Conservation (phyloP, 768 basidiomycete genomes). For the Psilocybe sp. region DNA sequence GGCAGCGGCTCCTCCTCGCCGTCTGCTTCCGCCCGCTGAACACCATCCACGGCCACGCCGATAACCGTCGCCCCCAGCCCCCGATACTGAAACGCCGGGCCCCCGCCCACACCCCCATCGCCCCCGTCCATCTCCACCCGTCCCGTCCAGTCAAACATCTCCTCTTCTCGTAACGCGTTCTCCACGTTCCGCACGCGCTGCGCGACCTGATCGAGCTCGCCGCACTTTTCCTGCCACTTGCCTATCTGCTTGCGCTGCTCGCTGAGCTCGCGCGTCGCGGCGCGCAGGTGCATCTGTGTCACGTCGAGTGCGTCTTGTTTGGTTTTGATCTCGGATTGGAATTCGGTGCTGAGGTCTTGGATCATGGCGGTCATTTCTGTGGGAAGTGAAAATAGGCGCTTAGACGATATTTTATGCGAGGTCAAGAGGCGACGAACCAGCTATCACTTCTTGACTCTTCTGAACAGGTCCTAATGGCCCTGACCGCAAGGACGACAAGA, state of each 20-base stretch:
- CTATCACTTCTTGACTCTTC: conserved; percentile 84
- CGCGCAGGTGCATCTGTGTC: conserved; percentile 82
- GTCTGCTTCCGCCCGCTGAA: conserved; percentile 30
- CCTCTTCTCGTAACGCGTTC: conserved; percentile 74
- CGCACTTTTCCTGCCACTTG: conserved; percentile 67
- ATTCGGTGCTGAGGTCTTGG: conserved; percentile 72
- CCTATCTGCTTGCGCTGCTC: conserved; percentile 87
- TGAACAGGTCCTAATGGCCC: conserved; percentile 78
- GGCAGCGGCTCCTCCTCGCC: conserved; percentile 78
- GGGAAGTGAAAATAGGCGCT: neutral
- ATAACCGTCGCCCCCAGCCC: conserved; percentile 66
- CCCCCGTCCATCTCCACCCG: conserved; percentile 46
- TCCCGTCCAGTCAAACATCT: conserved; percentile 87
- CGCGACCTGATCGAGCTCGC: conserved; percentile 76
- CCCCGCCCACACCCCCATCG: conserved; percentile 38
- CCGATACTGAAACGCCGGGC: conserved; percentile 70
- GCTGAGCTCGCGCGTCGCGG: conserved; percentile 86
- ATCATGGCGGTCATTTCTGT: conserved; percentile 87
- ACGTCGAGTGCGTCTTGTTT: conserved; percentile 89
- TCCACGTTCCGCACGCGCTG: conserved; percentile 86
- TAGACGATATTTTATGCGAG: neutral
- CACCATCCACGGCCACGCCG: conserved; percentile 30
- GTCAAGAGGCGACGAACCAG: conserved; percentile 41
- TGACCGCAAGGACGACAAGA: conserved; percentile 70
- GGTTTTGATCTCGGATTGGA: conserved; percentile 75